These are phyloP conservation scores for Diaporthe longicolla DNA, from an alignment of 2,329 filamentous ascomycete genomes.

Conservation along the genomic window DNA sequence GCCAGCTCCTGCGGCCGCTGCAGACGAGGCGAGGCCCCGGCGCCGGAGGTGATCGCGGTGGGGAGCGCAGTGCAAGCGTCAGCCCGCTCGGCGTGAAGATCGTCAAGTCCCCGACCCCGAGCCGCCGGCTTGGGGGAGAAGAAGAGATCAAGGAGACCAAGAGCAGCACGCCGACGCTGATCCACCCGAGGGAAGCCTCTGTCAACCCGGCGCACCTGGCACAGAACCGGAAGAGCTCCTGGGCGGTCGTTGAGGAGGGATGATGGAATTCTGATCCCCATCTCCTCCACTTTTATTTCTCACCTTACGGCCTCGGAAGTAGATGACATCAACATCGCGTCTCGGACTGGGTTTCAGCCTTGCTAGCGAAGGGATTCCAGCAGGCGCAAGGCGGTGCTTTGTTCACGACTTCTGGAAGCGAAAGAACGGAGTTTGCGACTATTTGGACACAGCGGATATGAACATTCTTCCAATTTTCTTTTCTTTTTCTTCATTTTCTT, in stretches of 20 bases:
- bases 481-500: background rate
- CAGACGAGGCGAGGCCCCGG: constrained; percentile 50
- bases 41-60: constrained; percentile 16
- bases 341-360: background rate
- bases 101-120: constrained; percentile 40
- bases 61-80: constrained; percentile 34
- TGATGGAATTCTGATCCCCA: constrained; percentile 44
- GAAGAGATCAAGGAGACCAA: constrained; percentile 57
- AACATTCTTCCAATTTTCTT: background rate
- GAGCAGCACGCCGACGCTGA: constrained; percentile 61
- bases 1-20: constrained; percentile 69
- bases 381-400: constrained; percentile 16
- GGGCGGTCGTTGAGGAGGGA: constrained; percentile 64
- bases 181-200: constrained; percentile 54
- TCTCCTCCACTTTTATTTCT: constrained; percentile 22
- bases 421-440: constrained; percentile 36
- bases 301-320: background rate
- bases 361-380: constrained; percentile 12
- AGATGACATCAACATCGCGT: background rate
- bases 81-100: constrained; percentile 44
- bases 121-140: constrained; percentile 48
- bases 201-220: constrained; percentile 49
- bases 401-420: constrained; percentile 35
- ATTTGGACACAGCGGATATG: constrained; percentile 33
- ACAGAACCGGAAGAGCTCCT: constrained; percentile 66